Evolutionary conservation across 768 basidiomycete species (phyloP), one percentile per base, ranked within the genome.

Genomic region (Stropharia rugosoannulata): DNA sequence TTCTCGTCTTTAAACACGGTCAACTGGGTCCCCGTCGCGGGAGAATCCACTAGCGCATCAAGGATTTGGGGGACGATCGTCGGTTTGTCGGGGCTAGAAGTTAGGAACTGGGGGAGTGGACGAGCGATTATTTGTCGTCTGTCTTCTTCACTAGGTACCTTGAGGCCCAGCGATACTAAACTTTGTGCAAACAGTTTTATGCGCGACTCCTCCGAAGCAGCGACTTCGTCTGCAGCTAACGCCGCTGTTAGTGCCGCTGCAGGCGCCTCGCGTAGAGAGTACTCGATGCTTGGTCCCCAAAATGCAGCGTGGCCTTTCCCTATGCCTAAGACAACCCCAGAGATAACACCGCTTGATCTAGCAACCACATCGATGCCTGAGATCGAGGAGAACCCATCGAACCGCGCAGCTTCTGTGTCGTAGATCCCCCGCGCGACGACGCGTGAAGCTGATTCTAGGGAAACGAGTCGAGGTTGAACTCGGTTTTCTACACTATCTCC

Each of bases 71-170:
- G 59, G 11, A 85, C 71, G 16, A 80, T 70, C 12, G 66, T 61
- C 0, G 74, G 73, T 54, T 76, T 76, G 37, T 64, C 63, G 3
- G 77, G 81, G 35, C 72, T 72, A 1, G 79, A 79, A n/a, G 76
- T 71, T 42, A 85, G 75, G 65, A 85, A 82, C 60, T 85, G 83
- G 1, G 88, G 89, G 10, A 86, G 80, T 13, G 86, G 80, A 42
- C 67, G 66, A 12, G 65, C 57, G 51, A 75, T 62, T 56, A 64
- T 53, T 51, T 48, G 59, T n/a, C 51, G 55, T 25, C 55, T 54
- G 50, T 74, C 56, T 50, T 75, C 62, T 40, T 69, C 61, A 48
- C 73, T 61, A 1, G 85, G 83, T 7, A 84, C 71, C 7, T 73
- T 62, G 19, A 75, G 68, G 1, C 73, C 74, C 9, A 78, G 62